Evolutionary conservation across 1,284 basidiomycete genomes (phyloP).

Genomic region (Chalciporus sp.): DNA sequence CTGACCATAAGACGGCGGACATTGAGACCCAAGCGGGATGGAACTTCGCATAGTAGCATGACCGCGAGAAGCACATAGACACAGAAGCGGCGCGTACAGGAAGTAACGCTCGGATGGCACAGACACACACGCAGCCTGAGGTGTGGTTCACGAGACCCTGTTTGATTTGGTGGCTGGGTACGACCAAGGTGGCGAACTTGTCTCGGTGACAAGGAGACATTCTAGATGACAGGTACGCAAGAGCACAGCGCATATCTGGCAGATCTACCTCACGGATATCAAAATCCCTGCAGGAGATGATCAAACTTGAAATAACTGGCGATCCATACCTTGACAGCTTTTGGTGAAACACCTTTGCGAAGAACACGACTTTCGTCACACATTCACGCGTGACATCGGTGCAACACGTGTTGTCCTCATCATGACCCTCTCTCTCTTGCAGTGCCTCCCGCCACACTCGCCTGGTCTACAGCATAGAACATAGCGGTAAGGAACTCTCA

Average conservation of each 20-base stretch:
- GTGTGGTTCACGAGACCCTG: too few relatives aligned
- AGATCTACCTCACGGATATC: conserved; percentile 13
- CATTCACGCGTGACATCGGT: conserved; percentile 15
- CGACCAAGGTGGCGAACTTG: background rate
- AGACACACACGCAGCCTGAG: background rate
- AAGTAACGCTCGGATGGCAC: background rate
- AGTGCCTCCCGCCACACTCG: conserved; percentile 1
- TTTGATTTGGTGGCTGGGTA: too few relatives aligned
- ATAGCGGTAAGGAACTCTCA: background rate
- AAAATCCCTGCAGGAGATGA: background rate
- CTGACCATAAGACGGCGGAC: conserved; percentile 16
- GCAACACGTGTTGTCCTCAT: conserved; percentile 4
- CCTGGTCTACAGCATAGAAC: conserved; percentile 2
- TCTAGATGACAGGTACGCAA: background rate
- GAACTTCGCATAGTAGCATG: conserved; percentile 11
- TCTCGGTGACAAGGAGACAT: background rate
- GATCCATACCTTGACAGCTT: conserved; percentile 21
- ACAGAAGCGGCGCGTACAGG: background rate
- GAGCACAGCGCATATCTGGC: background rate
- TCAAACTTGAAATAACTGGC: conserved; percentile 10
- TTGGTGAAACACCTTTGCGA: conserved; percentile 20
- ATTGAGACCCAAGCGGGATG: conserved; percentile 6
- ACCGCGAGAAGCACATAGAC: conserved; percentile 2
- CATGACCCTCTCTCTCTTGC: background rate
- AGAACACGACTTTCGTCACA: conserved; percentile 16